Evolutionary conservation across 352 stramenopile genomes (phyloP), one percentile per base, ranked within the genome.

Genomic region (Pythium rhizo-oryzae): DNA sequence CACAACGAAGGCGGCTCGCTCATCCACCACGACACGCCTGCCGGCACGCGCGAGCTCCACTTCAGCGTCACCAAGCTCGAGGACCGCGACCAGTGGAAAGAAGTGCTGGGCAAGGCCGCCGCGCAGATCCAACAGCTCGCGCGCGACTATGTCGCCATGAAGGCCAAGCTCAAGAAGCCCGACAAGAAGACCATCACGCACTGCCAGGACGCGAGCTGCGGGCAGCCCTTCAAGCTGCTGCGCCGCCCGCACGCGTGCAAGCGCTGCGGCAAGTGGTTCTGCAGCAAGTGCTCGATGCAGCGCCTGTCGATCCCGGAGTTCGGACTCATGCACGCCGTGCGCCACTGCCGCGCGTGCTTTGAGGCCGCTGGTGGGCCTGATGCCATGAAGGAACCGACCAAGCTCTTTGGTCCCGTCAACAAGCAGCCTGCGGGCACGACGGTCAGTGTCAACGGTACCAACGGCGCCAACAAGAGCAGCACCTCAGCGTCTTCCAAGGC

Each of bases 31-130:
- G 75, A 87, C 15, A 74, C 55, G 13, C 79, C 82, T 16, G 72
- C 76, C 0, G 74, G 75, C 18, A 90, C 86, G 24, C 85, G 87
- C 24, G 84, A 93, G 59, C 82, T 94, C 54, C 84, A 94, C 63
- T 93, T 94, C 39, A 94, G 86, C 53, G 84, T 92, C 46, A 94
- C 84, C 8, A 94, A 94, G 67, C 78, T 94, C 6, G 86, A 94
- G 57, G 86, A 94, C 65, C 79, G 86, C 16, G 86, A 94, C 65
- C 69, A 90, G 69, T 94, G 86, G 86, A 92, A 91, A 43, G 76
- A 90, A 24, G 74, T 94, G 56, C 62, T 94, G 52, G 75, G 72
- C 8, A 83, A 77, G 15, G 86, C 86, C 1, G 83, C 84, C 0
- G 65, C 71, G 15, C 82, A 72, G 39, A 87, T 94, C 65, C 83